Base-by-base conservation (phyloP, 2,329 filamentous ascomycete species). In the Aspergillus terreus region DNA sequence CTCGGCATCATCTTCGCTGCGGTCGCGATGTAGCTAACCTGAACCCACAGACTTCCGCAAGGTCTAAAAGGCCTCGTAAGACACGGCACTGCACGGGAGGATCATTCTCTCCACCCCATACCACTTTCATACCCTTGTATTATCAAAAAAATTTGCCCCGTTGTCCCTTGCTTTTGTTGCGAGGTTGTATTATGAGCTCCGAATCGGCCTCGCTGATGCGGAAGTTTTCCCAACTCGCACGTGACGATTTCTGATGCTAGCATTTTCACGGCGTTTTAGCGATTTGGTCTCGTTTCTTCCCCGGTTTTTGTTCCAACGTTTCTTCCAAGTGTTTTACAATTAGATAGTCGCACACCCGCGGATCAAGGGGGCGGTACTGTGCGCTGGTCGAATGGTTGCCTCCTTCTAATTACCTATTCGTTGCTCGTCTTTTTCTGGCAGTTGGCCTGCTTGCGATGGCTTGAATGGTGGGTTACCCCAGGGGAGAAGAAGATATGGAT, bases 1-100 rank as follows among this genome's bases (percentile, higher is more conserved):
- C 43, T 41, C 10, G 1, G 4, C 2, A 30, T n/a, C 3, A 4
- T 11, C 4, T 51, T 17, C 17, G n/a, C 33, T 33, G 15, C 15
- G 7, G n/a, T 35, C 33, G 46, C 36, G 40, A 30, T 46, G 19
- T 50, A 41, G 61, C 62, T 66, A 58, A 66, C 61, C n/a, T 52
- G 53, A 14, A 36, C 4, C 5, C n/a, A 42, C 61, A 82, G 82
- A 84, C 67, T 84, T 84, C 78, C 79, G 82, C 69, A 84, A 84
- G 71, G 79, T 82, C 50, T 84, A 73, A 76, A 49, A 41, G 46
- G 51, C 45, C 35, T 44, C 44, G 47, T 44, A 25, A 46, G 48
- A 43, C 23, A 48, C 49, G 48, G 42, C 45, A 44, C 45, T 23
- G 40, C 33, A 51, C 54, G 52, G 51, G 54, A 55, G 53, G 61